A percentile compares a stretch with the other conserved stretches of the same genome.
Evolutionary conservation across 768 basidiomycete genomes (phyloP).

Genomic region (Dentipellis fragilis): DNA sequence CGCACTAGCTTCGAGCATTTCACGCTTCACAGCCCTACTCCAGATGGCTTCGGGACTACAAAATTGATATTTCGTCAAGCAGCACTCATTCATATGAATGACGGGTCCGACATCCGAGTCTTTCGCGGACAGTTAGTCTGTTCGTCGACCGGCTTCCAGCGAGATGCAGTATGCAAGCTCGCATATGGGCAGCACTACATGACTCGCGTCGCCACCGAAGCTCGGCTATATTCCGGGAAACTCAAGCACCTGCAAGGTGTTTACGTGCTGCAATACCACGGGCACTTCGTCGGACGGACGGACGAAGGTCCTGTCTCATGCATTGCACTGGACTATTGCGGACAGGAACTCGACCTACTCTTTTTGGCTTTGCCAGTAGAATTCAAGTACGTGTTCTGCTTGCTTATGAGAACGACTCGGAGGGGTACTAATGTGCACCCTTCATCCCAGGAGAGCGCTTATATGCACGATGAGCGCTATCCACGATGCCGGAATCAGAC

Average conservation of each 20-base stretch:
- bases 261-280: background rate
- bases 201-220: background rate
- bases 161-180: background rate
- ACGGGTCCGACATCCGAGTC: background rate
- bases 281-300: background rate
- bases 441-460: too few species aligned
- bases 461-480: background rate
- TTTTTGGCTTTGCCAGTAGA: background rate
- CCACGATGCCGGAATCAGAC: background rate
- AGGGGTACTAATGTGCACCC: too few species aligned
- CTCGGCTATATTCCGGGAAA: background rate
- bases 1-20: background rate
- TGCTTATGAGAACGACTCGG: too few species aligned
- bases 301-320: background rate
- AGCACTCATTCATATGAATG: background rate
- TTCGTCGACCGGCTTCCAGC: background rate
- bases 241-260: background rate
- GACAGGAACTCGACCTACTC: background rate
- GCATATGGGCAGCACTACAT: background rate
- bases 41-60: background rate
- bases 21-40: background rate
- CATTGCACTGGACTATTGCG: background rate
- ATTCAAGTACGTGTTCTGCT: background rate
- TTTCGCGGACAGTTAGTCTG: background rate
- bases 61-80: background rate